Percentiles rank a stretch among this genome's conserved stretches.
phyloP scores from a whole-genome alignment of 2,329 filamentous ascomycete genomes.

The Venturia oleaginea region DNA sequence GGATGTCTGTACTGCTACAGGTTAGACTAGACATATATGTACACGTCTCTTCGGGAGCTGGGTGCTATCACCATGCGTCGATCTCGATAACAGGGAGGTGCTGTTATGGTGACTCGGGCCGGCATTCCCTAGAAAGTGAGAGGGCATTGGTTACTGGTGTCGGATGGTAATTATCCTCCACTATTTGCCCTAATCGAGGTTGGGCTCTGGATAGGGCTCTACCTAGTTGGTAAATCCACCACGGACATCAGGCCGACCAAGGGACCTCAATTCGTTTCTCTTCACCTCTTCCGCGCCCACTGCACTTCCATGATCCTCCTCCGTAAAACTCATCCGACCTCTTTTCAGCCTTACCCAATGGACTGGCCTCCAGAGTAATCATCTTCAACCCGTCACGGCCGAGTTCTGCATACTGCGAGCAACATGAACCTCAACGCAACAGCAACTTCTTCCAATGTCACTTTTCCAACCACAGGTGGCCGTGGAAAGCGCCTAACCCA shows the following conservation, averaged over 20 bases:
- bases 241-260: not conserved
- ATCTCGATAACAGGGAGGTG: not conserved
- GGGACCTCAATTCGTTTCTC: not conserved
- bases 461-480: not conserved
- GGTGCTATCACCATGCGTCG: not conserved
- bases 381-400: not conserved
- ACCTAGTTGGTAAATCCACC: not conserved
- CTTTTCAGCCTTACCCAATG: not conserved
- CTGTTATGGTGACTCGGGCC: not conserved
- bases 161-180: not conserved
- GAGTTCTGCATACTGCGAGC: not conserved
- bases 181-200: not conserved
- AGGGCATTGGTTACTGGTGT: not conserved
- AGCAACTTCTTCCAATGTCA: not conserved
- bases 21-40: not conserved
- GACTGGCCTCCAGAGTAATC: not conserved
- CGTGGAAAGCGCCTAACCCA: not conserved
- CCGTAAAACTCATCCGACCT: not conserved
- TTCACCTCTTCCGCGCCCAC: not conserved
- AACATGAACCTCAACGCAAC: not conserved
- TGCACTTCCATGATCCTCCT: not conserved
- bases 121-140: not conserved
- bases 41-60: not conserved
- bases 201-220: not conserved
- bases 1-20: not conserved